A percentile compares a stretch with the other conserved stretches of the same genome.
phyloP scores from a whole-genome alignment of 108 stramenopile species.

The Fistulifera pelliculosa region DNA sequence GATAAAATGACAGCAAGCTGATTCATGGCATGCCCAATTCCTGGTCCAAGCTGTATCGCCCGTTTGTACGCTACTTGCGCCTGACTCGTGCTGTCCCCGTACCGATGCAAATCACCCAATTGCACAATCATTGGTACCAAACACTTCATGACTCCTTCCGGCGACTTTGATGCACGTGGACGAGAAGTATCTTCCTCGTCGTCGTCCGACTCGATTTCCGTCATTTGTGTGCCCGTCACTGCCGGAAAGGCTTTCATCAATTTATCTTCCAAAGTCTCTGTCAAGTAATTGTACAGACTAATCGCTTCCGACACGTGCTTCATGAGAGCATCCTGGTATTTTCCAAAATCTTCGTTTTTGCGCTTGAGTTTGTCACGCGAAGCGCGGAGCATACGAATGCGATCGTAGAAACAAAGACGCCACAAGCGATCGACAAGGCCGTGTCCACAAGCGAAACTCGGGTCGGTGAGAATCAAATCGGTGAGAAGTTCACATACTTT shows the following conservation, averaged over 20 bases:
- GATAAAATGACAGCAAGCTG: conserved; percentile 63
- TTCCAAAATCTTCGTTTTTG: conserved; percentile 2
- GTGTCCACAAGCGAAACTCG: conserved; percentile 23
- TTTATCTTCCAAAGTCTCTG: conserved; percentile 13
- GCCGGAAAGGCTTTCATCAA: background rate
- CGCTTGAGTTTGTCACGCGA: background rate
- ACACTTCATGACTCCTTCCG: conserved; percentile 28
- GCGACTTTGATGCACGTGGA: background rate
- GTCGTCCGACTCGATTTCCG: too few relatives aligned
- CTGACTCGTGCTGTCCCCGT: conserved; percentile 32
- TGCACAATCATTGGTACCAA: conserved; percentile 49
- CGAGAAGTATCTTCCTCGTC: too few relatives aligned
- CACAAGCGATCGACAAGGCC: conserved; percentile 54
- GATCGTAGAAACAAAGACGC: conserved; percentile 67
- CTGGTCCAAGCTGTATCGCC: conserved; percentile 51
- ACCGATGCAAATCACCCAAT: conserved; percentile 69
- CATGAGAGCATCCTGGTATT: conserved; percentile 28
- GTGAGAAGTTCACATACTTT: conserved; percentile 55
- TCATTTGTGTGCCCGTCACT: background rate
- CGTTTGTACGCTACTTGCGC: conserved; percentile 48
- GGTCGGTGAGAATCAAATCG: conserved; percentile 57
- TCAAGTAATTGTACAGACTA: background rate
- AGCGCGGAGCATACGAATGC: conserved; percentile 41
- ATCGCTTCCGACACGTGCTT: conserved; percentile 55
- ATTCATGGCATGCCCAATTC: conserved; percentile 73